Percentiles rank a stretch among this genome's conserved stretches.
phyloP scores from a whole-genome alignment of 1,139 yeast species.

The Kodamaea plutei region DNA sequence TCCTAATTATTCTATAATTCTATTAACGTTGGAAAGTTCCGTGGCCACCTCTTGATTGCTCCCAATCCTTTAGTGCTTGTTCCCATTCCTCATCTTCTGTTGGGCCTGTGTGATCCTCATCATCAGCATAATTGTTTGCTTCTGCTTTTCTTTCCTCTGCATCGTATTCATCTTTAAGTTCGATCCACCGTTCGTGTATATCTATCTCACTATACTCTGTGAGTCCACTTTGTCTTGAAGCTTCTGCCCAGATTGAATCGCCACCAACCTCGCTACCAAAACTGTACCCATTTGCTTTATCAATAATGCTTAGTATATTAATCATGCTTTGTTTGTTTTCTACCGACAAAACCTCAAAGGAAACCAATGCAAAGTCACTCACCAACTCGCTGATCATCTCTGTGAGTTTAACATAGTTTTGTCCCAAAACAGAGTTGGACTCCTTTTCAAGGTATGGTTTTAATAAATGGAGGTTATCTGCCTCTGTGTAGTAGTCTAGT shows the following conservation, averaged over 20 bases:
- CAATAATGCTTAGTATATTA: slow-evolving; percentile 66
- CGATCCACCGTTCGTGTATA: slow-evolving; percentile 95
- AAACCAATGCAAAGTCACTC: slow-evolving; percentile 81
- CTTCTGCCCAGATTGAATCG: slow-evolving; percentile 94
- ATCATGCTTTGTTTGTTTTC: slow-evolving; percentile 95
- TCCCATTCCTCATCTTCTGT: slow-evolving; percentile 71
- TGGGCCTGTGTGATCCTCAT: slow-evolving; percentile 24
- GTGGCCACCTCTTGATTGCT: slow-evolving; percentile 24
- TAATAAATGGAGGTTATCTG: slow-evolving; percentile 71
- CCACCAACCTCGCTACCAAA: slow-evolving; percentile 96
- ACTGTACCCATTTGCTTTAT: slow-evolving; percentile 88
- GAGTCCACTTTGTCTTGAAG: slow-evolving; percentile 72
- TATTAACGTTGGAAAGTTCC: slow-evolving; percentile 10
- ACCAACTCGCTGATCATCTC: slow-evolving; percentile 79
- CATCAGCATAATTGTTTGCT: slow-evolving; percentile 24
- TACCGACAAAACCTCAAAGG: slow-evolving; percentile 83
- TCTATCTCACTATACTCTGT: slow-evolving; percentile 53
- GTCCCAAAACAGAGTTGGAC: slow-evolving; percentile 55
- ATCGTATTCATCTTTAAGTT: slow-evolving; percentile 74
- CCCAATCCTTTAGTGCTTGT: slow-evolving; percentile 62
- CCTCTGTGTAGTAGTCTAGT: slow-evolving; percentile 87
- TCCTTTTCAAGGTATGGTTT: slow-evolving; percentile 71
- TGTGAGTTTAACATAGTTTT: slow-evolving; percentile 65
- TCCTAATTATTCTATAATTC: slow-evolving; percentile 1
- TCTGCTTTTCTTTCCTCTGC: slow-evolving; percentile 45